Conservation (phyloP, 106 monocot species). For the Amphibolis antarctica region DNA sequence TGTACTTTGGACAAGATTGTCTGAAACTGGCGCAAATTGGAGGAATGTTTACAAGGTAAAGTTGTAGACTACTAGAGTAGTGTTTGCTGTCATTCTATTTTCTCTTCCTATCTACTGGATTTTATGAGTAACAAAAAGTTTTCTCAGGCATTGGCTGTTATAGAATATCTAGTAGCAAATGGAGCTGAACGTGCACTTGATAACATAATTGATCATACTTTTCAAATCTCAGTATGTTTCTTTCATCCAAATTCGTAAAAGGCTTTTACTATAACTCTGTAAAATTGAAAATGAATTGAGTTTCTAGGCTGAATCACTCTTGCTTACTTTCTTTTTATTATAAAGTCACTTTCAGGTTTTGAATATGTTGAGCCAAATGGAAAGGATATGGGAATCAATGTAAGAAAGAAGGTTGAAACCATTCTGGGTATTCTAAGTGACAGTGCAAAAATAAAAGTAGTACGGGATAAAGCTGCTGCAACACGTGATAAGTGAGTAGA, state of each 20-base stretch:
- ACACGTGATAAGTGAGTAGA: slow-evolving; percentile 79
- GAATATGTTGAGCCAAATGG: slow-evolving; percentile 86
- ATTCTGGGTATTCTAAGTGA: slow-evolving; percentile 53
- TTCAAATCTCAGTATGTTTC: slow-evolving; percentile 54
- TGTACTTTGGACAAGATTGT: slow-evolving; percentile 78
- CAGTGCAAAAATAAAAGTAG: slow-evolving; percentile 69
- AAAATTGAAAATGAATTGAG: no score
- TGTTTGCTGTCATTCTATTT: neutral
- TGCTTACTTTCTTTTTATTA: slow-evolving; percentile 9
- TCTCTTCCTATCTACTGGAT: neutral
- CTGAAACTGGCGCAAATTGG: slow-evolving; percentile 63
- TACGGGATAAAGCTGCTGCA: slow-evolving; percentile 77
- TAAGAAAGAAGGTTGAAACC: slow-evolving; percentile 87
- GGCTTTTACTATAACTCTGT: neutral
- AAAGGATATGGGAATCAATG: slow-evolving; percentile 85
- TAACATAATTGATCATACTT: slow-evolving; percentile 71
- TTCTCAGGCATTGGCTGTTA: slow-evolving; percentile 67
- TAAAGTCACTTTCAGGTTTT: slow-evolving; percentile 70
- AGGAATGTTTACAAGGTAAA: slow-evolving; percentile 79
- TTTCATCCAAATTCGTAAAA: neutral
- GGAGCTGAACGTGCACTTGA: slow-evolving; percentile 82
- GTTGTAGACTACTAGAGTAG: neutral
- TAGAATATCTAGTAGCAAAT: slow-evolving; percentile 88
- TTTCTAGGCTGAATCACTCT: neutral
- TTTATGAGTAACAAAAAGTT: neutral